Conservation (phyloP, 768 basidiomycete species). For the Podaxis sp. region DNA sequence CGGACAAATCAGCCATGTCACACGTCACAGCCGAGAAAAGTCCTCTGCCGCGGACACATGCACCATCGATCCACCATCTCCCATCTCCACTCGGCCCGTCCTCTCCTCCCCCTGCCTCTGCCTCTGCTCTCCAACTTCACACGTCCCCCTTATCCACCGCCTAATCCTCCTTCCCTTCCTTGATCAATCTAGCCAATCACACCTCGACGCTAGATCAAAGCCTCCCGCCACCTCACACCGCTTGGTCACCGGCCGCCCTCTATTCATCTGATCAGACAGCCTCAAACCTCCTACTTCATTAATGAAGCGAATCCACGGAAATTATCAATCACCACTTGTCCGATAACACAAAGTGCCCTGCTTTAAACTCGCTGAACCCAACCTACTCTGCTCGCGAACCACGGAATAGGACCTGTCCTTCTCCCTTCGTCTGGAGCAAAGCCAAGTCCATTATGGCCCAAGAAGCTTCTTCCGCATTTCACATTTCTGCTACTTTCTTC, state of each 20-base stretch:
- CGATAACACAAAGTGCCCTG: neutral
- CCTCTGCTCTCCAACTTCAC: neutral
- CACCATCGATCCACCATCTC: neutral
- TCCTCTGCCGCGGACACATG: slow-evolving; percentile 13
- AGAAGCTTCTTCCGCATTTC: neutral
- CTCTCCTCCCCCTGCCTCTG: neutral
- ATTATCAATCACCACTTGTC: neutral
- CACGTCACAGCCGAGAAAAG: slow-evolving; percentile 11
- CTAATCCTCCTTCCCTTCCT: neutral
- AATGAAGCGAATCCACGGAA: neutral
- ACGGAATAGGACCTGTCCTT: neutral
- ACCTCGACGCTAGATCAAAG: neutral
- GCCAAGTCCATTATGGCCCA: neutral
- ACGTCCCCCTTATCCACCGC: neutral
- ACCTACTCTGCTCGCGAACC: neutral
- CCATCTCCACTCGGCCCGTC: slow-evolving; percentile 10
- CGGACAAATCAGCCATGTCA: slow-evolving; percentile 9
- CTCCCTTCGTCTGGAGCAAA: neutral
- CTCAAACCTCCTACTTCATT: neutral
- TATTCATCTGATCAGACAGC: neutral
- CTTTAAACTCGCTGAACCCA: neutral
- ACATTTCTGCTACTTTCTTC: neutral
- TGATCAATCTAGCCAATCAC: neutral
- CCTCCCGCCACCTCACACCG: neutral
- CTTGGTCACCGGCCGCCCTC: neutral